These are phyloP conservation scores for Talaromyces sp. DNA, from an alignment of 2,329 filamentous ascomycete genomes.

Conservation along the genomic window DNA sequence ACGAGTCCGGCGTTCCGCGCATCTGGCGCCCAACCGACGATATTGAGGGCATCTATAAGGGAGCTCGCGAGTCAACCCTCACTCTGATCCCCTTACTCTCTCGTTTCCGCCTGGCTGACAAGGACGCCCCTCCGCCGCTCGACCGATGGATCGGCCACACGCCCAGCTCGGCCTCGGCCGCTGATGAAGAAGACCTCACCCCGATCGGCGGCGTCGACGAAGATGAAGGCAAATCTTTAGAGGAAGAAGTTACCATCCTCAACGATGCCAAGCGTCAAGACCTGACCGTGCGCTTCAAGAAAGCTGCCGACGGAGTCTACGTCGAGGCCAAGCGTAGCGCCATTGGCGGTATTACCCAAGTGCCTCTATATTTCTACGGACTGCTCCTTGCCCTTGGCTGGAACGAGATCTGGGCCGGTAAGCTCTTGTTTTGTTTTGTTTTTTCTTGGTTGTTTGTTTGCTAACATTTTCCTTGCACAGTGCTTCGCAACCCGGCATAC, in stretches of 20 bases:
- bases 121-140: constrained; percentile 73
- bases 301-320: constrained; percentile 95
- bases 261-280: constrained; percentile 87
- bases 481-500: constrained; percentile 87
- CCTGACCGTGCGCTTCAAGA: constrained; percentile 92
- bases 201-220: constrained; percentile 94
- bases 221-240: constrained; percentile 86
- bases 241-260: constrained; percentile 95
- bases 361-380: constrained; percentile 92
- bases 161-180: constrained; percentile 67
- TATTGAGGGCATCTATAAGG: constrained; percentile 92
- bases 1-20: constrained; percentile 86
- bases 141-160: constrained; percentile 76
- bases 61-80: constrained; percentile 85
- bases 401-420: constrained; percentile 96
- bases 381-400: constrained; percentile 88
- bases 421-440: constrained; percentile 30
- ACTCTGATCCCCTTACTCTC: constrained; percentile 85
- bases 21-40: constrained; percentile 97
- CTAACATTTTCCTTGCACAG: constrained; percentile 43
- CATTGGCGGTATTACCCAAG: constrained; percentile 89
- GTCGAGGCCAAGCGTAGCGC: constrained; percentile 97
- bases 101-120: constrained; percentile 72
- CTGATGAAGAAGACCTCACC: constrained; percentile 82
- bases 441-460: neutral